phyloP scores from a whole-genome alignment of 1,284 basidiomycete species.

The Ganoderma boninense region DNA sequence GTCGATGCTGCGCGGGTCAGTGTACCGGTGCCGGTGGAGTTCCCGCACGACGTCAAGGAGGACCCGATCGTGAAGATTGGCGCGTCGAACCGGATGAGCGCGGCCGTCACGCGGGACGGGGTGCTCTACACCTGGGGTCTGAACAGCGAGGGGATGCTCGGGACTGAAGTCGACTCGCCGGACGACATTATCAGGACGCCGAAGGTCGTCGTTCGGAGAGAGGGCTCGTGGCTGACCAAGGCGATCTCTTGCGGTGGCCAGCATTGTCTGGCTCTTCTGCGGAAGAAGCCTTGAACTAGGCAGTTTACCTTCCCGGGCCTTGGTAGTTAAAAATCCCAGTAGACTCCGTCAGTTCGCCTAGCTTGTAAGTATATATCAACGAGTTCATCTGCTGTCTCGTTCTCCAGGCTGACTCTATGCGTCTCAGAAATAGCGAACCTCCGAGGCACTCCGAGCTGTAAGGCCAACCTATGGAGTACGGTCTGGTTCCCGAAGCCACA shows the following conservation, averaged over 20 bases:
- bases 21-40: slow-evolving; percentile 69
- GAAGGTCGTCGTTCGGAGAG: slow-evolving; percentile 64
- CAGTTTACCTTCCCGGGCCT: background rate
- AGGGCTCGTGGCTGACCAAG: slow-evolving; percentile 66
- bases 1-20: background rate
- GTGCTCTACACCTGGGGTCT: slow-evolving; percentile 89
- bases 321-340: background rate
- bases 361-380: background rate
- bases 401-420: background rate
- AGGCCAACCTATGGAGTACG: background rate
- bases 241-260: slow-evolving; percentile 74
- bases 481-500: background rate
- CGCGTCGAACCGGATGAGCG: slow-evolving; percentile 81
- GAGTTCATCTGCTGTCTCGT: background rate
- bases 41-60: slow-evolving; percentile 60
- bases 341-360: background rate
- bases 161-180: slow-evolving; percentile 60
- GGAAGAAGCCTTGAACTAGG: slow-evolving; percentile 52
- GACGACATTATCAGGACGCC: slow-evolving; percentile 58
- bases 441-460: background rate
- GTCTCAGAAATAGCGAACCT: background rate
- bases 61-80: slow-evolving; percentile 73
- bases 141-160: slow-evolving; percentile 77
- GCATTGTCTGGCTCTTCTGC: slow-evolving; percentile 71
- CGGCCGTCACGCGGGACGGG: slow-evolving; percentile 81